phyloP scores from a whole-genome alignment of 2,329 filamentous ascomycete genomes.

The Immersiporthe knoxdaviesiana region DNA sequence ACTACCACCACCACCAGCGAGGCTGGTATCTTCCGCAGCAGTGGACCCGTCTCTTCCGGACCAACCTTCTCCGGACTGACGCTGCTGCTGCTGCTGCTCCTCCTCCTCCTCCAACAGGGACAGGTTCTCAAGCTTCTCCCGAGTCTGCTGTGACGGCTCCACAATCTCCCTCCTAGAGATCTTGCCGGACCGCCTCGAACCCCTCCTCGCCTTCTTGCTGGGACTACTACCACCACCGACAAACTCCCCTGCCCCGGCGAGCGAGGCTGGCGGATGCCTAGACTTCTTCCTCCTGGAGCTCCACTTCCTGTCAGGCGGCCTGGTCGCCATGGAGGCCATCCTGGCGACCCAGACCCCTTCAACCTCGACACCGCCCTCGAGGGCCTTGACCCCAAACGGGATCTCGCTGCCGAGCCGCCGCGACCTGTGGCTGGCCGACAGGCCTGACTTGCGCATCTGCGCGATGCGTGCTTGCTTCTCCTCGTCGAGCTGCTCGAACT shows the following conservation, averaged over 20 bases:
- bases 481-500: constrained; percentile 67
- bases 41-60: not conserved
- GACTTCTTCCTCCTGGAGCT: constrained; percentile 24
- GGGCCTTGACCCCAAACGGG: constrained; percentile 83
- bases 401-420: constrained; percentile 55
- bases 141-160: constrained; percentile 18
- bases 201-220: constrained; percentile 9
- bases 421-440: constrained; percentile 42
- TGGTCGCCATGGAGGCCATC: constrained; percentile 44
- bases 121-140: constrained; percentile 19
- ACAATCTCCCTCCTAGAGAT: constrained; percentile 25
- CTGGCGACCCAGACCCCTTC: constrained; percentile 81
- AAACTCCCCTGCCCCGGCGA: constrained; percentile 14
- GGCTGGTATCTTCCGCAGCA: not conserved
- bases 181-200: constrained; percentile 17
- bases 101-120: constrained; percentile 13
- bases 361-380: constrained; percentile 80
- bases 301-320: constrained; percentile 27
- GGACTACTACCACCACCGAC: not conserved
- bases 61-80: not conserved
- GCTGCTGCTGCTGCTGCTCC: too few relatives aligned
- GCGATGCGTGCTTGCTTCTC: constrained; percentile 60
- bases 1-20: not conserved
- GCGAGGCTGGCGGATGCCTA: constrained; percentile 22
- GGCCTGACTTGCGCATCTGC: constrained; percentile 60